Percentiles rank a stretch among this genome's conserved stretches.
These are phyloP conservation scores for Globisporangium iwayamae DNA, from an alignment of 352 stramenopile genomes.

Conservation along the genomic window DNA sequence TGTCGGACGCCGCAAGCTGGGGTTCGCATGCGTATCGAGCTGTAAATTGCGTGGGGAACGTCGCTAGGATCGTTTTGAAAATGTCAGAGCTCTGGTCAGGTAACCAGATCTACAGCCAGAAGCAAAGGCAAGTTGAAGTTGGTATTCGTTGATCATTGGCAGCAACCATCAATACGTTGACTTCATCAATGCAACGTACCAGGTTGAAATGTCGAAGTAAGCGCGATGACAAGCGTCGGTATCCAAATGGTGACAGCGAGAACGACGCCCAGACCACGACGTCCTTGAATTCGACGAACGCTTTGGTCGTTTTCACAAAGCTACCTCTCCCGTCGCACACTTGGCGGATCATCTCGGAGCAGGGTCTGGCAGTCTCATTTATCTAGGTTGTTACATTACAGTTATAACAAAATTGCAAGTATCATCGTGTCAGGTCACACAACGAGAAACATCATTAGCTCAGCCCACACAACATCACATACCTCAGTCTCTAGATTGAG, in stretches of 20 bases:
- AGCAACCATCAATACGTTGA: not conserved
- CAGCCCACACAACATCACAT: not conserved
- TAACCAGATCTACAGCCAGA: conserved; percentile 34
- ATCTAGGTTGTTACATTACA: not conserved
- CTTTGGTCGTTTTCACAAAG: conserved; percentile 47
- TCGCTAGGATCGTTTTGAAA: conserved; percentile 33
- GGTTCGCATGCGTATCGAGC: conserved; percentile 16
- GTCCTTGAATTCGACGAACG: conserved; percentile 59
- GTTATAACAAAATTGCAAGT: not conserved
- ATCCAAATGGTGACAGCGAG: conserved; percentile 42
- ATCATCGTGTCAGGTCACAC: not conserved
- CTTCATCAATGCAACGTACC: conserved; percentile 19
- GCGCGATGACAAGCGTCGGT: conserved; percentile 30
- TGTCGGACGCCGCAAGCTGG: conserved; percentile 9
- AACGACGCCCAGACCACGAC: conserved; percentile 43
- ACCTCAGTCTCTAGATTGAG: conserved; percentile 56
- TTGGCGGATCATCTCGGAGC: conserved; percentile 60
- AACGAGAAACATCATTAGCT: not conserved
- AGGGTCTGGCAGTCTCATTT: conserved; percentile 14
- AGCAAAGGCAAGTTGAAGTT: not conserved
- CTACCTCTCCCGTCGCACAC: conserved; percentile 50
- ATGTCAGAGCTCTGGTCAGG: conserved; percentile 37
- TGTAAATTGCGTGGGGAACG: conserved; percentile 38
- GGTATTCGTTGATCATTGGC: not conserved
- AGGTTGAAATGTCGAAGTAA: conserved; percentile 67